phyloP scores from a whole-genome alignment of 768 basidiomycete species.

The Mycena albidolilacea region DNA sequence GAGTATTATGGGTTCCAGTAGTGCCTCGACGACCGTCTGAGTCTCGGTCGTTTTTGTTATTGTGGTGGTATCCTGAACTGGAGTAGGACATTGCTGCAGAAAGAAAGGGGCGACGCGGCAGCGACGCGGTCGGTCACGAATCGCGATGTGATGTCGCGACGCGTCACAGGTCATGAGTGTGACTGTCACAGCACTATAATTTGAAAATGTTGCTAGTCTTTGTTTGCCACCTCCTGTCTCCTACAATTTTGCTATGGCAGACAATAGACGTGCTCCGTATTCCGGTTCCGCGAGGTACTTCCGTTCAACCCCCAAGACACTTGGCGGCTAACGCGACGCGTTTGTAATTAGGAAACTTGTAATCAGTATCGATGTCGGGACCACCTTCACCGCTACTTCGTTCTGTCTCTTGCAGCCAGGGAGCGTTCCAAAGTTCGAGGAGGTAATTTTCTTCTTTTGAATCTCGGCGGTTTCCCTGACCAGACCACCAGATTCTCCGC shows the following conservation, averaged over 20 bases:
- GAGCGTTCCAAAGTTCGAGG: constrained; percentile 40
- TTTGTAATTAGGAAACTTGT: constrained; percentile 26
- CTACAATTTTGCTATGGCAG: neutral
- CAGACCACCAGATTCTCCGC: constrained; percentile 30
- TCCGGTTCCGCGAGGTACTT: constrained; percentile 17
- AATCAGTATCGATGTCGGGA: constrained; percentile 34
- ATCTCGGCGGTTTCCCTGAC: neutral
- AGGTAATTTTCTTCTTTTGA: constrained; percentile 25
- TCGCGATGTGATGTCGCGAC: neutral
- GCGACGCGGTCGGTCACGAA: neutral
- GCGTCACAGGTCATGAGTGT: constrained; percentile 23
- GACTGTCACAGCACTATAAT: constrained; percentile 1
- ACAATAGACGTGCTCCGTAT: constrained; percentile 34
- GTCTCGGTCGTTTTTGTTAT: neutral
- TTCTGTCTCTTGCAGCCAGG: constrained; percentile 39
- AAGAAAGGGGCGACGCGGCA: neutral
- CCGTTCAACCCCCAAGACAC: neutral
- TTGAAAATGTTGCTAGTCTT: neutral
- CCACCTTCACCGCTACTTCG: constrained; percentile 37
- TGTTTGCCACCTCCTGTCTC: neutral
- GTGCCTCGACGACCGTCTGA: neutral
- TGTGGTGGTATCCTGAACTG: neutral
- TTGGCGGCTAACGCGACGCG: neutral
- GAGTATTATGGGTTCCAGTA: neutral
- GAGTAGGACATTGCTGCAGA: neutral